Conservation (phyloP, 2,329 filamentous ascomycete species). For the Acarospora socialis region DNA sequence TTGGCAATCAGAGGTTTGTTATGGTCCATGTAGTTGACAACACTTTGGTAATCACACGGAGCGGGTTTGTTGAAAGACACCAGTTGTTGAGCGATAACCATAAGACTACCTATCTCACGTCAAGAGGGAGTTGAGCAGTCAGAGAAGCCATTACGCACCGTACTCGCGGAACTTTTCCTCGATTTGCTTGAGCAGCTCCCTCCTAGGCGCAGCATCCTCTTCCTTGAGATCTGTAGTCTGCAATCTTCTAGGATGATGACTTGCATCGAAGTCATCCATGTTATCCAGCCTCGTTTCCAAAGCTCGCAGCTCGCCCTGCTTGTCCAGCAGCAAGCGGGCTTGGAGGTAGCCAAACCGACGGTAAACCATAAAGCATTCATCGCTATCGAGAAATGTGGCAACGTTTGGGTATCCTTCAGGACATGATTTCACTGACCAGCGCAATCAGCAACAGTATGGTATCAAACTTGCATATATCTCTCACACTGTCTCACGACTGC, state of each 20-base stretch:
- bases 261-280: conserved; percentile 13
- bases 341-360: conserved; percentile 29
- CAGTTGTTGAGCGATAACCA: conserved; percentile 15
- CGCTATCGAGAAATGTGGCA: conserved; percentile 27
- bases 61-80: conserved; percentile 20
- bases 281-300: conserved; percentile 17
- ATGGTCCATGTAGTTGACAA: conserved; percentile 18
- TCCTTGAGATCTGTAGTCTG: too few relatives aligned
- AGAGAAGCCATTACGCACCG: conserved; percentile 1
- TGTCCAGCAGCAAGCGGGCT: conserved; percentile 22
- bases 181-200: conserved; percentile 4
- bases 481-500: too few relatives aligned
- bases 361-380: conserved; percentile 29
- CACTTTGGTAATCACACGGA: conserved; percentile 21
- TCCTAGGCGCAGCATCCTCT: neutral
- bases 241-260: neutral
- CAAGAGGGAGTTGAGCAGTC: neutral
- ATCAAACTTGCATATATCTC: too few relatives aligned
- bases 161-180: conserved; percentile 10
- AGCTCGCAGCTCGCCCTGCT: conserved; percentile 18
- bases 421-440: conserved; percentile 11
- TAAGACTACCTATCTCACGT: conserved; percentile 1
- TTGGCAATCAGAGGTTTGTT: conserved; percentile 14
- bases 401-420: conserved; percentile 24
- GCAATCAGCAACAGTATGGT: too few relatives aligned